Percentiles rank a stretch among this genome's conserved stretches.
Conservation (phyloP, 2,329 filamentous ascomycete species). For the Lecanicillium sp. region DNA sequence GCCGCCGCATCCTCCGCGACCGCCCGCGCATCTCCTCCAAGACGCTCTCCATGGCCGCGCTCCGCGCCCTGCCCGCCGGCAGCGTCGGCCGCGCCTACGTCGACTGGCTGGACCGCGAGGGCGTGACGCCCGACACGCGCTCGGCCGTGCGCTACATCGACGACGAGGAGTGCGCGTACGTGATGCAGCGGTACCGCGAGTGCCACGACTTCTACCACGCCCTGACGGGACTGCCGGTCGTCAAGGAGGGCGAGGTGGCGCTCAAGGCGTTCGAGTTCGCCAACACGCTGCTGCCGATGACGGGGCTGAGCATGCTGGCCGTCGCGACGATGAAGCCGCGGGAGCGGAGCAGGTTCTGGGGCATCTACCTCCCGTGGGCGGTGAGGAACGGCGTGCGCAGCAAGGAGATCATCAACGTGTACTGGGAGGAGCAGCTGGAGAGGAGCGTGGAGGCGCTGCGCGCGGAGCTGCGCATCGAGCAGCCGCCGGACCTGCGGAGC, state of each 20-base stretch:
- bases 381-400: slow-evolving; percentile 70
- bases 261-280: slow-evolving; percentile 97
- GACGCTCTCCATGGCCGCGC: slow-evolving; percentile 56
- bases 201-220: slow-evolving; percentile 98
- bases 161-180: slow-evolving; percentile 92
- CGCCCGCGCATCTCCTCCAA: slow-evolving; percentile 82
- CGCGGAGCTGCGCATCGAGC: slow-evolving; percentile 72
- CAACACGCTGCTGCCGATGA: slow-evolving; percentile 93
- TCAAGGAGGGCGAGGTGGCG: slow-evolving; percentile 95
- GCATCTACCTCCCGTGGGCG: slow-evolving; percentile 84
- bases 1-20: slow-evolving; percentile 84
- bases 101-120: slow-evolving; percentile 87
- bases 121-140: slow-evolving; percentile 87
- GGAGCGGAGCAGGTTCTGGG: slow-evolving; percentile 69
- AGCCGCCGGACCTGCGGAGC: slow-evolving; percentile 76
- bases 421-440: slow-evolving; percentile 93
- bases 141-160: slow-evolving; percentile 82
- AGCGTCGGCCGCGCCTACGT: slow-evolving; percentile 79
- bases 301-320: slow-evolving; percentile 76
- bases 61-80: slow-evolving; percentile 66
- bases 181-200: slow-evolving; percentile 96
- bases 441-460: slow-evolving; percentile 74
- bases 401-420: slow-evolving; percentile 87
- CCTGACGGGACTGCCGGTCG: slow-evolving; percentile 80
- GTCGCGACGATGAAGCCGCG: slow-evolving; percentile 79